phyloP scores from a whole-genome alignment of 2,329 filamentous ascomycete genomes.

The Xylariaceae sp. region DNA sequence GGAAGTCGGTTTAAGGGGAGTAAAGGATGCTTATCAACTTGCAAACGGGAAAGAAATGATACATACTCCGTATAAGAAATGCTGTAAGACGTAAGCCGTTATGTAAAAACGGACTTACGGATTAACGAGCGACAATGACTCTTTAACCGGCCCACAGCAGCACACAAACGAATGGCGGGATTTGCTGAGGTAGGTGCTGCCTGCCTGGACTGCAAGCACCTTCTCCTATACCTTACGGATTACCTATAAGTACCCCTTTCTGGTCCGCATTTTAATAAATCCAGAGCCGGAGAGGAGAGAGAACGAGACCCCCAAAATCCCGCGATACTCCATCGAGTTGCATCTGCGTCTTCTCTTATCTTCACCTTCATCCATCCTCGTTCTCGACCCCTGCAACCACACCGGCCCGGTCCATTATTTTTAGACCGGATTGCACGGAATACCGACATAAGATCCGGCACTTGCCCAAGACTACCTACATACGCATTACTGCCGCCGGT shows the following conservation, averaged over 20 bases:
- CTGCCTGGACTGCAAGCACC: too few species aligned
- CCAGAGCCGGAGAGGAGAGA: too few species aligned
- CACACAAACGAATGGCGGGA: background rate
- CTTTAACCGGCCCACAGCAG: constrained; percentile 16
- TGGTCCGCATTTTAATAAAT: background rate
- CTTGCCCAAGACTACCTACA: too few species aligned
- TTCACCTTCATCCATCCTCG: background rate
- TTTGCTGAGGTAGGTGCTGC: background rate
- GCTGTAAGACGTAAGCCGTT: constrained; percentile 3
- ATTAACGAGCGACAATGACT: background rate
- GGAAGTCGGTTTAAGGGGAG: background rate
- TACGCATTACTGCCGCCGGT: background rate
- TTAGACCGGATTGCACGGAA: too few species aligned
- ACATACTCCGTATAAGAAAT: background rate
- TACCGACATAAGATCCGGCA: too few species aligned
- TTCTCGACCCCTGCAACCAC: background rate
- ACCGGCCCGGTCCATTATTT: too few species aligned
- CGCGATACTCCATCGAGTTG: background rate
- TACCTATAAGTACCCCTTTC: background rate
- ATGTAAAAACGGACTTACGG: background rate
- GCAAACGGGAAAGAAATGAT: background rate
- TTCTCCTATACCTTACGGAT: background rate
- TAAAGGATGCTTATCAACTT: background rate
- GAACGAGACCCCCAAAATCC: background rate
- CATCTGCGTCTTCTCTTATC: background rate